Conservation (phyloP, 176 grass and related monocot genomes). For the Canna indica region DNA sequence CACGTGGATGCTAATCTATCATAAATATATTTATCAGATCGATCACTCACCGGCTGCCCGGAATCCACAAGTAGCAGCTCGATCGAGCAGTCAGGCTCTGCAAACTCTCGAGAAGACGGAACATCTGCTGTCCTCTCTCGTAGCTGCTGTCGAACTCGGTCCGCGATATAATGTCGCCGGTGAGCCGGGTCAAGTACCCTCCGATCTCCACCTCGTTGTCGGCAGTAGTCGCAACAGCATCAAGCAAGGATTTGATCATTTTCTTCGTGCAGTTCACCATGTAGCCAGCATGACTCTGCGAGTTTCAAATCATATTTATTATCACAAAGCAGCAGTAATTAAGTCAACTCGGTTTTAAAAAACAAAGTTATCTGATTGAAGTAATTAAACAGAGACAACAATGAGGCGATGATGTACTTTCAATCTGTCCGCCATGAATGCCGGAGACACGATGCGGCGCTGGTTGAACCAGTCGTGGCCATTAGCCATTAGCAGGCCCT, state of each 20-base stretch:
- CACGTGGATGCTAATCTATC: not conserved
- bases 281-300: slow-evolving; percentile 53
- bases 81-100: slow-evolving; percentile 69
- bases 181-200: slow-evolving; percentile 54
- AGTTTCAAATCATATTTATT: too few species aligned
- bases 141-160: slow-evolving; percentile 89
- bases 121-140: slow-evolving; percentile 56
- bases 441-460: slow-evolving; percentile 78
- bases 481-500: slow-evolving; percentile 85
- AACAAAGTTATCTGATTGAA: too few species aligned
- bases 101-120: slow-evolving; percentile 60
- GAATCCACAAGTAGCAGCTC: slow-evolving; percentile 75
- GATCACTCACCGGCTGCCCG: slow-evolving; percentile 58
- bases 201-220: slow-evolving; percentile 63
- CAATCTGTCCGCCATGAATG: slow-evolving; percentile 88
- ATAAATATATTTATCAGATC: not conserved
- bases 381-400: not conserved
- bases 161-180: slow-evolving; percentile 76
- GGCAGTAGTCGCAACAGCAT: slow-evolving; percentile 13
- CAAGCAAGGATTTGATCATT: slow-evolving; percentile 34
- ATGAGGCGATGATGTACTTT: slow-evolving; percentile 31
- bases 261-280: slow-evolving; percentile 87
- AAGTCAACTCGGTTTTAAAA: too few species aligned
- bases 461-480: slow-evolving; percentile 74
- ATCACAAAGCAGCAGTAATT: too few species aligned